phyloP scores from a whole-genome alignment of 331 rosid species.

The Phaseolus coccineus region DNA sequence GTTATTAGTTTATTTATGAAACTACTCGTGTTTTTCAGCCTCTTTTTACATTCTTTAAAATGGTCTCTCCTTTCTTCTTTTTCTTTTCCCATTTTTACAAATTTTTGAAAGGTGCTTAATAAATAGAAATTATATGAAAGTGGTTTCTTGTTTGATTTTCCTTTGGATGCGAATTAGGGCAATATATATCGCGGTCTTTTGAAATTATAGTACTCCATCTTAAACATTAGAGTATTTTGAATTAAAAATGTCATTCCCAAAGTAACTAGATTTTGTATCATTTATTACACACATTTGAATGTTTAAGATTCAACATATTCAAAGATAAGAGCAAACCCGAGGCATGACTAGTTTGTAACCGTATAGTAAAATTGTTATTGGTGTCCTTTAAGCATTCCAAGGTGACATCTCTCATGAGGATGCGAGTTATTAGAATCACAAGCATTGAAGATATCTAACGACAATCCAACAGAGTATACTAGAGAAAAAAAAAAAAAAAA shows the following conservation, averaged over 20 bases:
- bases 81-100: too few species aligned
- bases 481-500: conserved; percentile 42
- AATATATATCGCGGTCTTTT: not conserved
- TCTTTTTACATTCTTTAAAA: too few species aligned
- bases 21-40: not conserved
- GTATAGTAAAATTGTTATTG: not conserved
- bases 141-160: not conserved
- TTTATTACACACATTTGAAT: conserved; percentile 1
- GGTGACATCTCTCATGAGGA: conserved; percentile 57
- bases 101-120: too few species aligned
- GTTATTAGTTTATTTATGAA: not conserved
- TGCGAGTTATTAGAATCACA: conserved; percentile 58
- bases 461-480: conserved; percentile 62
- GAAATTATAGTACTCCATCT: not conserved
- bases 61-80: too few species aligned
- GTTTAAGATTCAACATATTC: conserved; percentile 48
- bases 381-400: conserved; percentile 55
- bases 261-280: not conserved
- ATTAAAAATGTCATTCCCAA: conserved; percentile 36
- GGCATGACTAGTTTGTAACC: conserved; percentile 47
- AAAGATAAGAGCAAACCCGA: conserved; percentile 61
- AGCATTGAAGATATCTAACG: conserved; percentile 49
- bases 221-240: not conserved
- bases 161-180: conserved; percentile 27
- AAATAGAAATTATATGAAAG: not conserved